Percentiles rank a stretch among this genome's conserved stretches.
These are phyloP conservation scores for Heteromeles arbutifolia DNA, from an alignment of 306 rosid genomes.

Conservation along the genomic window DNA sequence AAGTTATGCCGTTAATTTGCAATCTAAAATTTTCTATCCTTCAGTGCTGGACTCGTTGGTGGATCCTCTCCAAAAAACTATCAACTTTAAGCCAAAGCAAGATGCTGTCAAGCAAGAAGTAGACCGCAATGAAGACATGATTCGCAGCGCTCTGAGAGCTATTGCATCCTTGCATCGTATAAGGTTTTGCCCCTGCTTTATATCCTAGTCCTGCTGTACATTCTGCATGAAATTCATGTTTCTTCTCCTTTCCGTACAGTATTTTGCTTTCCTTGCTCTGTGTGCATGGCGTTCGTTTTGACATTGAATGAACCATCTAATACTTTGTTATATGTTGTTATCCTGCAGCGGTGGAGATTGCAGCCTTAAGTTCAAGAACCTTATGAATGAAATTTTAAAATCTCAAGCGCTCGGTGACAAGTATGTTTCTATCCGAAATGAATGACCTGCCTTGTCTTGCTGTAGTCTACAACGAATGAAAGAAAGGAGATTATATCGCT, in stretches of 20 bases:
- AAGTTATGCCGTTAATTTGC: background rate
- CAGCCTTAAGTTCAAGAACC: conserved; percentile 87
- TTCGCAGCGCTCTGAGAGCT: conserved; percentile 97
- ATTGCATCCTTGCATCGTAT: conserved; percentile 89
- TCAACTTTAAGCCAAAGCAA: conserved; percentile 90
- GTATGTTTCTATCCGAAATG: conserved; percentile 82
- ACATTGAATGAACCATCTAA: background rate
- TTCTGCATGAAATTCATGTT: background rate
- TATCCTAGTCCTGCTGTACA: background rate
- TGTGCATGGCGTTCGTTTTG: background rate
- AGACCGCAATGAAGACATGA: conserved; percentile 99
- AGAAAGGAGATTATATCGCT: background rate
- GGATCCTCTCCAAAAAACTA: conserved; percentile 97
- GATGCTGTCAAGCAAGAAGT: conserved; percentile 99
- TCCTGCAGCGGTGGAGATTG: conserved; percentile 94
- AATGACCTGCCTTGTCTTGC: conserved; percentile 32
- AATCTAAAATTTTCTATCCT: conserved; percentile 18
- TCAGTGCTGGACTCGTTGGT: conserved; percentile 94
- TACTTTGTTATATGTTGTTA: conserved; percentile 1
- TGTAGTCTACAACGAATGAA: background rate
- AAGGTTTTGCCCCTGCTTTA: conserved; percentile 46
- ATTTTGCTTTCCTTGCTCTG: background rate
- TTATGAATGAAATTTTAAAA: conserved; percentile 78
- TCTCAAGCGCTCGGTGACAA: conserved; percentile 70
- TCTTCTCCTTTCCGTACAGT: background rate